Percentiles rank a stretch among this genome's conserved stretches.
These are phyloP conservation scores for Penicillium steckii DNA, from an alignment of 495 filamentous ascomycete genomes.

Conservation along the genomic window DNA sequence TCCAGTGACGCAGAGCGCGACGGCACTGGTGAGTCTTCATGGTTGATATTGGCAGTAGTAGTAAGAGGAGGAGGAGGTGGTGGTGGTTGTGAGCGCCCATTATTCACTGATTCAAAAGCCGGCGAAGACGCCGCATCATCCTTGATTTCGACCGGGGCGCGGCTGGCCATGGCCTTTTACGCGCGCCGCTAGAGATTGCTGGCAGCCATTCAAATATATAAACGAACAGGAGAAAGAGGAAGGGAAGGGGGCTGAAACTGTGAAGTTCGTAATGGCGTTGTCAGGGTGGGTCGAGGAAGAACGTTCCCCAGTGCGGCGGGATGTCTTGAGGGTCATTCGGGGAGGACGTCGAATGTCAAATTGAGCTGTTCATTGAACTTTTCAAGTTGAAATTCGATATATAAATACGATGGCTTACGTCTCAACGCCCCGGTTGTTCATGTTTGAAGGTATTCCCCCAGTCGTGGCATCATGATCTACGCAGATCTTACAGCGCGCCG, in stretches of 20 bases:
- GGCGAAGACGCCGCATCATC: constrained; percentile 31
- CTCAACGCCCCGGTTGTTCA: no score
- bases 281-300: constrained; percentile 7
- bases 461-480: constrained; percentile 11
- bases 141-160: constrained; percentile 25
- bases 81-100: constrained; percentile 15
- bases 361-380: neutral
- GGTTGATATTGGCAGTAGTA: constrained; percentile 24
- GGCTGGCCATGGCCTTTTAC: constrained; percentile 43
- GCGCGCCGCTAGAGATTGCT: constrained; percentile 24
- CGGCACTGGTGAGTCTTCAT: constrained; percentile 33
- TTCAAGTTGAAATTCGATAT: neutral
- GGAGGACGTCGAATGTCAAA: neutral
- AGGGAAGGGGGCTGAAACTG: neutral
- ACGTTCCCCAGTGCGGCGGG: neutral
- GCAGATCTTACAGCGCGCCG: neutral
- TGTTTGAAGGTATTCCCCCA: neutral
- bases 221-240: neutral
- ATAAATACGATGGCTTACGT: no score
- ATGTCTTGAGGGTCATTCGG: neutral
- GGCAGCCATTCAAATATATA: constrained; percentile 30
- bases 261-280: constrained; percentile 5
- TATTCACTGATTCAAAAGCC: constrained; percentile 20
- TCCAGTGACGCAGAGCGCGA: constrained; percentile 31
- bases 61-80: no score